Base-by-base conservation (phyloP, 2,329 filamentous ascomycete species). In the Sphaerulina vaccinii region DNA sequence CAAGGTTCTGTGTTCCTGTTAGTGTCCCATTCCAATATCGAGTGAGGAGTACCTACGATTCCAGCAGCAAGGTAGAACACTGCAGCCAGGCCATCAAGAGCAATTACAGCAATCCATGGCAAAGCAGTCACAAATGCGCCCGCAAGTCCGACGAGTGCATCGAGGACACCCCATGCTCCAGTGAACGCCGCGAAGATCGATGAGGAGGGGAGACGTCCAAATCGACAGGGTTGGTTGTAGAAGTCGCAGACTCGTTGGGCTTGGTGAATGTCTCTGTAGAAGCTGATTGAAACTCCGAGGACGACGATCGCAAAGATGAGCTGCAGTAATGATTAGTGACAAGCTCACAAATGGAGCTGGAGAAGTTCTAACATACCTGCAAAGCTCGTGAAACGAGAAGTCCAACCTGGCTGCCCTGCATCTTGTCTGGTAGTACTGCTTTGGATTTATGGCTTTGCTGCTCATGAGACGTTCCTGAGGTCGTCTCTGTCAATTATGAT, bases 1-100 rank as follows among this genome's bases (percentile, higher is more conserved):
- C 53, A 29, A 52, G 37, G 22, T 48, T 48, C 43, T 46, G 19
- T 2, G n/a, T 6, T 15, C n/a, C 21, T 9, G 27, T 54, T 11
- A 29, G 22, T 9, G 23, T 8, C 3, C 15, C 8, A 3, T 21
- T 13, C 11, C 13, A 16, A 22, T 22, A 13, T 10, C 10, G 4
- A 10, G n/a, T 10, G 9, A 15, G 24, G 5, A 19, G 8, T 21
- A 52, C 51, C 46, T 27, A 51, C 52, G 21, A 55, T 54, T 11
- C 54, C 57, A 8, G 54, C 54, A 18, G 49, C 51, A 11, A 57
- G 50, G 15, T 53, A 59, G 45, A 57, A 57, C 29, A 59, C 45
- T 1, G 57, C 47, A 18, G 57, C 54, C 18, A 57, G 16, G 1
- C 39, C 47, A 37, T 59, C 57, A 3, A 57, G 18, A 1, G 23